Evolutionary conservation across 148 eudicot species (phyloP), one percentile per base, ranked within the genome.

Genomic region (Drosera capensis): DNA sequence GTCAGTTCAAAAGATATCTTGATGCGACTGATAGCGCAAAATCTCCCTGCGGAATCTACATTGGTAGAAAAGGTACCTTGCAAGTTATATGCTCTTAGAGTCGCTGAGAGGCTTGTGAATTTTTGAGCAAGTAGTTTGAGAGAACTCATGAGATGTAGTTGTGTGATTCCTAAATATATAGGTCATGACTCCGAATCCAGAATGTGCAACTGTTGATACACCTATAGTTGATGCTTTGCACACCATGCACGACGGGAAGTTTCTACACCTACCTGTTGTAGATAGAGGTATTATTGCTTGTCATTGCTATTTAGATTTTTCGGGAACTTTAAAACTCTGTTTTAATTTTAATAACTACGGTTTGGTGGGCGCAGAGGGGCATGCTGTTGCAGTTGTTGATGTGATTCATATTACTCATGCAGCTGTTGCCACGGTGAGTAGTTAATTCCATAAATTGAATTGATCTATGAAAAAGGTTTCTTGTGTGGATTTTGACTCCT

Each of bases 141-240:
- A 34, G 38, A 5, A n/a, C n/a, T n/a, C n/a, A n/a, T n/a, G n/a
- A n/a, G n/a, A n/a, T n/a, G n/a, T n/a, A n/a, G n/a, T n/a, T n/a
- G n/a, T n/a, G n/a, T n/a, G n/a, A n/a, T n/a, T n/a, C n/a, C n/a
- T n/a, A n/a, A n/a, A n/a, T n/a, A n/a, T n/a, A n/a, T 63, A 90
- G 99, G 82, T 80, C 55, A 90, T 90, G 95, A 90, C 99, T 37
- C 95, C 95, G 42, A 90, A 90, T 66, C 99, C 99, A 31, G 95
- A 84, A 68, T 84, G 95, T 68, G 99, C 74, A 25, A 72, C 88
- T 11, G 73, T 78, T 46, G 99, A 84, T 67, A 78, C 95, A 21
- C 81, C 99, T 40, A 84, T 90, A 49, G 87, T 90, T 65, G 93
- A 84, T 78, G 99, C 99, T 65, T 63, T 88, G 65, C 97, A 88